phyloP scores from a whole-genome alignment of 2,329 filamentous ascomycete species.

The Paraconiothyrium sp. region DNA sequence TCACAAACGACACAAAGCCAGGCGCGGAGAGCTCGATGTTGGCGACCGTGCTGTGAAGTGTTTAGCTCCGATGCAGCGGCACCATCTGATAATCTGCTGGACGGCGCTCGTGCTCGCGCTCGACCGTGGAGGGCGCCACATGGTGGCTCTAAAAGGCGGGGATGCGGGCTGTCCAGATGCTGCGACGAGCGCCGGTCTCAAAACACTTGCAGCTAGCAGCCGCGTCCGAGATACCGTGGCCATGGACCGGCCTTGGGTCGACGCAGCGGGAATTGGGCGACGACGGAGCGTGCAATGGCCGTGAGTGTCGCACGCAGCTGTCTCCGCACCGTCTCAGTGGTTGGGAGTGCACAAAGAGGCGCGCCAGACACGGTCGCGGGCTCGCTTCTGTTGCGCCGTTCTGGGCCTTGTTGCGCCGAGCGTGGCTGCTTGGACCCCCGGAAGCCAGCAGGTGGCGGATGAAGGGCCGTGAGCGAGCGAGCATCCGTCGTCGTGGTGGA shows the following conservation, averaged over 20 bases:
- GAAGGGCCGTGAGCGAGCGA: conserved; percentile 14
- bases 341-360: background rate
- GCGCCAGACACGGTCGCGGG: conserved; percentile 2
- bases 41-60: background rate
- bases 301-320: background rate
- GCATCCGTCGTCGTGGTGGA: conserved; percentile 27
- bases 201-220: conserved; percentile 12
- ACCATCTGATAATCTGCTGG: background rate
- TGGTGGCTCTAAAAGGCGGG: conserved; percentile 9
- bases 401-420: conserved; percentile 20
- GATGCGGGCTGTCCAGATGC: conserved; percentile 1
- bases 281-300: background rate
- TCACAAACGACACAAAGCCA: background rate
- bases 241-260: background rate
- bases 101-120: background rate
- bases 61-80: background rate
- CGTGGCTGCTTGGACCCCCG: conserved; percentile 14
- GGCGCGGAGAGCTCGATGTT: background rate
- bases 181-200: conserved; percentile 14
- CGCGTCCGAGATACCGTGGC: conserved; percentile 12
- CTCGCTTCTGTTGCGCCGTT: conserved; percentile 17
- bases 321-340: conserved; percentile 7
- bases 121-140: conserved; percentile 10
- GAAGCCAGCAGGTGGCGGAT: conserved; percentile 17
- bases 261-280: background rate